A percentile compares a stretch with the other conserved stretches of the same genome.
Evolutionary conservation across 2,329 filamentous ascomycete species (phyloP).

Genomic region (Pseudopyrenochaeta lycopersici): DNA sequence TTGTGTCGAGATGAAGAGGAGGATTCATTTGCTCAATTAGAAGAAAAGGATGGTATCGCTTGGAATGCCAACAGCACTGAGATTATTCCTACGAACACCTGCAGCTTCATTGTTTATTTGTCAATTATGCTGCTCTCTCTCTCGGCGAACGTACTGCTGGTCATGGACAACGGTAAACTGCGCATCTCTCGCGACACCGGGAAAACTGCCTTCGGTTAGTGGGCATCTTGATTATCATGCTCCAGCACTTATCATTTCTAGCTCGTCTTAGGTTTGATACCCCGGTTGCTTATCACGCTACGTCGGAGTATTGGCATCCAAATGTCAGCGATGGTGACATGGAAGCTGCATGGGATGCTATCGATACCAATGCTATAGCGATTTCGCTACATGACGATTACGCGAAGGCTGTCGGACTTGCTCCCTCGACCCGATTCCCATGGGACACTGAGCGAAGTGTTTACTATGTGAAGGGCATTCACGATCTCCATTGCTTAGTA

Average conservation of each 20-base stretch:
- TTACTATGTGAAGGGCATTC: slow-evolving; percentile 47
- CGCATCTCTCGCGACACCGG: slow-evolving; percentile 22
- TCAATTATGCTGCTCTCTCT: slow-evolving; percentile 41
- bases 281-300: slow-evolving; percentile 33
- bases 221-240: not conserved
- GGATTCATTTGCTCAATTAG: slow-evolving; percentile 19
- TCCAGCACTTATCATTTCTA: slow-evolving; percentile 11
- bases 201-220: slow-evolving; percentile 37
- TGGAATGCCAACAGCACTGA: slow-evolving; percentile 36
- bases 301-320: slow-evolving; percentile 42
- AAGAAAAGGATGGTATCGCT: slow-evolving; percentile 32
- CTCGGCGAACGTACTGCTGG: slow-evolving; percentile 38
- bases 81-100: slow-evolving; percentile 36
- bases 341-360: slow-evolving; percentile 45
- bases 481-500: slow-evolving; percentile 48
- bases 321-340: slow-evolving; percentile 34
- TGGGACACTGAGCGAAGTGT: slow-evolving; percentile 48
- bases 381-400: slow-evolving; percentile 41
- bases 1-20: slow-evolving; percentile 35
- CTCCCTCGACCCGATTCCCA: slow-evolving; percentile 39
- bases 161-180: slow-evolving; percentile 37
- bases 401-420: slow-evolving; percentile 31
- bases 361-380: slow-evolving; percentile 44
- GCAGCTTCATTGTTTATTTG: slow-evolving; percentile 36
- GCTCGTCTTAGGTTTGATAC: slow-evolving; percentile 40